phyloP scores from a whole-genome alignment of 2,329 filamentous ascomycete species.

The Calonectria montana region DNA sequence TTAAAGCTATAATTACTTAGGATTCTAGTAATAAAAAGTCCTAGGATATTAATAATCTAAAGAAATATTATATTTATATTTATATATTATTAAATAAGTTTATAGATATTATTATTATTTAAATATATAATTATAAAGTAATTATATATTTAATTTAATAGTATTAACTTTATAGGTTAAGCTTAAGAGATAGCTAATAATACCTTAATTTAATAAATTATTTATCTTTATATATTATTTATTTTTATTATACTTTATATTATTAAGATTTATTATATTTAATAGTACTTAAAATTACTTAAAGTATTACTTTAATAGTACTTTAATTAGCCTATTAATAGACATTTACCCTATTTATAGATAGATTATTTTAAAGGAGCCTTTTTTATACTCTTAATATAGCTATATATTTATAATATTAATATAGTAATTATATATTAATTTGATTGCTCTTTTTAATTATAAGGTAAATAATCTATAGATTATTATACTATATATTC shows the following conservation, averaged over 20 bases:
- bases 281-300: not conserved
- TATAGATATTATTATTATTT: too few species aligned
- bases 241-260: too few species aligned
- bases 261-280: not conserved
- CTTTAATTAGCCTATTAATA: not conserved
- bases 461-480: not conserved
- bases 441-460: not conserved
- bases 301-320: not conserved
- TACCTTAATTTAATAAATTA: not conserved
- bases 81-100: too few species aligned
- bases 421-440: not conserved
- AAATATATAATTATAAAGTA: not conserved
- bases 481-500: not conserved
- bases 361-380: not conserved
- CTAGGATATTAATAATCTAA: not conserved
- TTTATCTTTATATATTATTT: too few species aligned
- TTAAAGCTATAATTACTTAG: not conserved
- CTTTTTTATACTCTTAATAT: not conserved
- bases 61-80: too few species aligned
- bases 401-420: not conserved
- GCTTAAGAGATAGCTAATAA: not conserved
- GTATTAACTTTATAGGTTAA: not conserved
- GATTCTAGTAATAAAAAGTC: not conserved
- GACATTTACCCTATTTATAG: not conserved
- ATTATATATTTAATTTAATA: not conserved